Percentiles rank a stretch among this genome's conserved stretches.
Evolutionary conservation across 768 basidiomycete genomes (phyloP).

Genomic region (Lactarius trivialis): DNA sequence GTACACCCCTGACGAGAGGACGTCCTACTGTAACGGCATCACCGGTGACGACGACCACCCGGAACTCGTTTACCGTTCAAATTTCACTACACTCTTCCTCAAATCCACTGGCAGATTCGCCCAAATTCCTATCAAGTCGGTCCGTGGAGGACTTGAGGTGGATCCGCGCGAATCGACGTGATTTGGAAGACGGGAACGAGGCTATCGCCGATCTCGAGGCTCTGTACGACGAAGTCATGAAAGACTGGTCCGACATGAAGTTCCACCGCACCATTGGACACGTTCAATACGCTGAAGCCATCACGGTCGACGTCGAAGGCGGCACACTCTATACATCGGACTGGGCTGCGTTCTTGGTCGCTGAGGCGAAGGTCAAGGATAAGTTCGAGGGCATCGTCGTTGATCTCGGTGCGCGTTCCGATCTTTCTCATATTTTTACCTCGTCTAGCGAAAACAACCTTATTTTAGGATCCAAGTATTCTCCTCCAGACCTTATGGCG

Average conservation of each 20-base stretch:
- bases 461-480: slow-evolving; percentile 6
- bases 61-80: slow-evolving; percentile 6
- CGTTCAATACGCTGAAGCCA: neutral
- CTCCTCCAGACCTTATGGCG: neutral
- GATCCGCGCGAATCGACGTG: neutral
- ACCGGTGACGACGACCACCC: slow-evolving; percentile 1
- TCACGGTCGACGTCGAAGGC: slow-evolving; percentile 1
- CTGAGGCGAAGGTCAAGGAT: neutral
- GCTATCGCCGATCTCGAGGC: slow-evolving; percentile 3
- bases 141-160: no score
- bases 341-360: neutral
- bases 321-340: neutral
- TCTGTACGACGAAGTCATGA: neutral
- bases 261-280: neutral
- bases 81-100: slow-evolving; percentile 3
- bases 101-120: slow-evolving; percentile 4
- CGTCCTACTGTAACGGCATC: neutral
- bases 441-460: neutral
- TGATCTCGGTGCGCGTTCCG: neutral
- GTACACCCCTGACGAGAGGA: no score
- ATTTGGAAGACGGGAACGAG: neutral
- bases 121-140: slow-evolving; percentile 2
- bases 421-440: neutral
- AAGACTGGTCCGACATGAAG: neutral
- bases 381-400: slow-evolving; percentile 1